Percentiles rank a stretch among this genome's conserved stretches.
These are phyloP conservation scores for Irpex sp. DNA, from an alignment of 1,284 basidiomycete species.

Conservation along the genomic window DNA sequence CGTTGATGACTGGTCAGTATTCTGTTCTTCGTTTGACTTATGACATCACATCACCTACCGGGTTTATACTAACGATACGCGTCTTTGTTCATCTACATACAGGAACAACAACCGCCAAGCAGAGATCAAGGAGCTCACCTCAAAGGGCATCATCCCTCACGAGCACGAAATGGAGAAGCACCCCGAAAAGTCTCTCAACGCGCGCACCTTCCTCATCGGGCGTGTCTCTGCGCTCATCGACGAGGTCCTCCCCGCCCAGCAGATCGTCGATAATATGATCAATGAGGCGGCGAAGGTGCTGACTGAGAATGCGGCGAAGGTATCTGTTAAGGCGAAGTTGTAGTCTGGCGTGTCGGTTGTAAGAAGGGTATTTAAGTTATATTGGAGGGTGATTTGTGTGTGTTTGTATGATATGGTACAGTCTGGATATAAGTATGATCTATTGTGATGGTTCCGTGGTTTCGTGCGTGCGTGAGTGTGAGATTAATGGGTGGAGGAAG, in stretches of 20 bases:
- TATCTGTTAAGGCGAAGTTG: slow-evolving; percentile 40
- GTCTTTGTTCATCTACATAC: not conserved
- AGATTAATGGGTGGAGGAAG: not conserved
- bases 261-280: slow-evolving; percentile 82
- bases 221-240: slow-evolving; percentile 72
- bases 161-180: slow-evolving; percentile 69
- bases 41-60: not conserved
- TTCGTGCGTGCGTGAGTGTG: not conserved
- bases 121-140: slow-evolving; percentile 75
- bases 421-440: not conserved
- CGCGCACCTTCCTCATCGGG: slow-evolving; percentile 74
- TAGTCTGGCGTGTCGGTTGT: slow-evolving; percentile 17
- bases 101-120: slow-evolving; percentile 65
- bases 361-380: not conserved
- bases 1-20: slow-evolving; percentile 39
- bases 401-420: not conserved
- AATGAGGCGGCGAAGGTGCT: slow-evolving; percentile 56
- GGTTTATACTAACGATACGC: not conserved
- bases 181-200: slow-evolving; percentile 66
- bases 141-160: slow-evolving; percentile 75
- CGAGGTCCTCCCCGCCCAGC: slow-evolving; percentile 74
- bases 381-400: not conserved
- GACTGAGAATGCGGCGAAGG: slow-evolving; percentile 33
- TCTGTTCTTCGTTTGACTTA: not conserved
- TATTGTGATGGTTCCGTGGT: not conserved